Evolutionary conservation across 305 asterid genomes (phyloP).

Genomic region (Stenogyne calaminthoides): DNA sequence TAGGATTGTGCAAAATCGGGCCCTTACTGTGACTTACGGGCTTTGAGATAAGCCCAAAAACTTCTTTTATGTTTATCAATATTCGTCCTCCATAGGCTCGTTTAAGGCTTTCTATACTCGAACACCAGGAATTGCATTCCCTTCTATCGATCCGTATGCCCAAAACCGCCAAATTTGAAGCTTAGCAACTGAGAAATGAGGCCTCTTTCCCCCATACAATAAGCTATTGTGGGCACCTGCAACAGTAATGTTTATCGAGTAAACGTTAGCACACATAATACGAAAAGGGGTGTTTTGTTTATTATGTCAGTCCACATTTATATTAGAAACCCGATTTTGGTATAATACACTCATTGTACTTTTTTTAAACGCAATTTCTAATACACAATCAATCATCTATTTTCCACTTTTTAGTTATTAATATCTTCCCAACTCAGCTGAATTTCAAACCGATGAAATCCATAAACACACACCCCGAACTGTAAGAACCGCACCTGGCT

Average conservation of each 20-base stretch:
- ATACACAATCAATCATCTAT: too few species aligned
- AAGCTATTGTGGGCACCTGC: slow-evolving; percentile 62
- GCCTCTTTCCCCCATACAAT: slow-evolving; percentile 63
- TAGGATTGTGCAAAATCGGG: slow-evolving; percentile 72
- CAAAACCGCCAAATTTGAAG: slow-evolving; percentile 56
- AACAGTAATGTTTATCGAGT: not conserved
- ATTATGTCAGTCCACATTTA: too few species aligned
- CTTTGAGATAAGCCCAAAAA: slow-evolving; percentile 69
- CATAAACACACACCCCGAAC: not conserved
- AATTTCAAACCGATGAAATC: too few species aligned
- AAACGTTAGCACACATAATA: not conserved
- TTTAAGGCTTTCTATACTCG: slow-evolving; percentile 50
- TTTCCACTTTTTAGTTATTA: too few species aligned
- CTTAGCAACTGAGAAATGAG: slow-evolving; percentile 60
- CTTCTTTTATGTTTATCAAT: slow-evolving; percentile 48
- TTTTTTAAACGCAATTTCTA: too few species aligned
- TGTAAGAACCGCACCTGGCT: slow-evolving; percentile 42
- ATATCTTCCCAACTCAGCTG: too few species aligned
- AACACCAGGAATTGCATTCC: slow-evolving; percentile 49
- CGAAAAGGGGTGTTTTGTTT: too few species aligned
- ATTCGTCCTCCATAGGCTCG: slow-evolving; percentile 46
- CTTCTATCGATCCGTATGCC: slow-evolving; percentile 59
- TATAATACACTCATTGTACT: too few species aligned
- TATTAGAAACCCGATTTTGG: too few species aligned
- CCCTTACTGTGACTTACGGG: slow-evolving; percentile 81